Evolutionary conservation across 108 stramenopile genomes (phyloP).

Genomic region (Cylindrotheca closterium): DNA sequence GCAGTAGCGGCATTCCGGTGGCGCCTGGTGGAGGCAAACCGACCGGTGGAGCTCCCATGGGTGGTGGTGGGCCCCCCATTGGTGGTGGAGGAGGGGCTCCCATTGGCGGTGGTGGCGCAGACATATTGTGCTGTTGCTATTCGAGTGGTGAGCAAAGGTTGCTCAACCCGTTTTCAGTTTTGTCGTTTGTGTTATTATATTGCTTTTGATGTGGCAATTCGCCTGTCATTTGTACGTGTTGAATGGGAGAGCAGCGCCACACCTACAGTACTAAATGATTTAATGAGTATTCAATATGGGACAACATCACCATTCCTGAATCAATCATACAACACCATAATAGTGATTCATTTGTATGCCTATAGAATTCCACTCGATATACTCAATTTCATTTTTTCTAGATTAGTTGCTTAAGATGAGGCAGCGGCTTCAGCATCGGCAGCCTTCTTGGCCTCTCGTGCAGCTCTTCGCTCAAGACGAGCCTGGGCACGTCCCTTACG

Average conservation of each 20-base stretch:
- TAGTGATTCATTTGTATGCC: no score
- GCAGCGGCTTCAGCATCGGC: conserved; percentile 50
- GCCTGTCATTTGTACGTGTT: no score
- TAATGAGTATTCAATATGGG: no score
- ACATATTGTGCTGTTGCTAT: not conserved
- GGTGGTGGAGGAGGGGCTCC: conserved; percentile 15
- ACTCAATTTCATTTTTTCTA: no score
- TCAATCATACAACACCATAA: no score
- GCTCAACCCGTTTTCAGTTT: no score
- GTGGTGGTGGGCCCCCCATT: conserved; percentile 20
- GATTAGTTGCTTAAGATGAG: conserved; percentile 13
- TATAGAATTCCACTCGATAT: no score
- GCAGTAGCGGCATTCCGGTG: conserved; percentile 11
- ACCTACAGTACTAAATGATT: no score
- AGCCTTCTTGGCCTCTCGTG: conserved; percentile 75
- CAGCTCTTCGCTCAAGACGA: conserved; percentile 82
- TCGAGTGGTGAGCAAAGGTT: not conserved
- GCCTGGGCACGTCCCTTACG: conserved; percentile 89
- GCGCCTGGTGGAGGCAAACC: conserved; percentile 11
- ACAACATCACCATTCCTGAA: no score
- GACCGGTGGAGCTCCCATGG: conserved; percentile 1
- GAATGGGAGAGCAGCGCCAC: no score
- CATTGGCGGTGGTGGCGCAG: conserved; percentile 4
- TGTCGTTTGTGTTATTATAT: no score
- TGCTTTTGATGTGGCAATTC: no score